Evolutionary conservation across 2,329 filamentous ascomycete genomes (phyloP).

Genomic region (Xylariomycetidae sp.): DNA sequence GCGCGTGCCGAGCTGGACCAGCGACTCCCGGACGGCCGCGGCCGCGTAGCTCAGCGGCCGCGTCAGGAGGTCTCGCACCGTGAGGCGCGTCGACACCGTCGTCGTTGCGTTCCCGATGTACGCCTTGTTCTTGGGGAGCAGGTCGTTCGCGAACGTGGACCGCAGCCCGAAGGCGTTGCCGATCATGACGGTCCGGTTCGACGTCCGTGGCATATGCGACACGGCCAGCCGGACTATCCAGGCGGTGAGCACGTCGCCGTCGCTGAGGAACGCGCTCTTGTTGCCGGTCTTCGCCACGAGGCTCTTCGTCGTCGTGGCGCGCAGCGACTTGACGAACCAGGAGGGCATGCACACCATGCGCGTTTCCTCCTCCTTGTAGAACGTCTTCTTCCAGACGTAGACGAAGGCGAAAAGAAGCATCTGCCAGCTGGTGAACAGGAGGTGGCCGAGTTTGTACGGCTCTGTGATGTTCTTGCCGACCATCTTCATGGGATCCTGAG

Average conservation of each 20-base stretch:
- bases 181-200: constrained; percentile 28
- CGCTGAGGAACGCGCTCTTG: constrained; percentile 35
- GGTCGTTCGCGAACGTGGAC: constrained; percentile 20
- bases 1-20: constrained; percentile 1
- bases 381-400: neutral
- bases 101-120: constrained; percentile 17
- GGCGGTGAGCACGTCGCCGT: constrained; percentile 40
- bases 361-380: neutral
- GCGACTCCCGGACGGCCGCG: neutral
- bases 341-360: neutral
- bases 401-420: neutral
- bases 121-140: constrained; percentile 21
- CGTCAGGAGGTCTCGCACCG: constrained; percentile 16
- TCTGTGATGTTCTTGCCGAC: neutral
- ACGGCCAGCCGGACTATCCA: constrained; percentile 33
- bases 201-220: constrained; percentile 15
- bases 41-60: constrained; percentile 9
- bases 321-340: neutral
- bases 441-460: neutral
- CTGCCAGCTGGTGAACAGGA: neutral
- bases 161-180: constrained; percentile 35
- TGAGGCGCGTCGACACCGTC: constrained; percentile 15
- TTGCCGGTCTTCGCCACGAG: neutral
- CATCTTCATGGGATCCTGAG: constrained; percentile 30
- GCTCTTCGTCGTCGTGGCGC: neutral